A percentile compares a stretch with the other conserved stretches of the same genome.
Evolutionary conservation across 305 asterid species (phyloP).

Genomic region (Salvia sclarea): DNA sequence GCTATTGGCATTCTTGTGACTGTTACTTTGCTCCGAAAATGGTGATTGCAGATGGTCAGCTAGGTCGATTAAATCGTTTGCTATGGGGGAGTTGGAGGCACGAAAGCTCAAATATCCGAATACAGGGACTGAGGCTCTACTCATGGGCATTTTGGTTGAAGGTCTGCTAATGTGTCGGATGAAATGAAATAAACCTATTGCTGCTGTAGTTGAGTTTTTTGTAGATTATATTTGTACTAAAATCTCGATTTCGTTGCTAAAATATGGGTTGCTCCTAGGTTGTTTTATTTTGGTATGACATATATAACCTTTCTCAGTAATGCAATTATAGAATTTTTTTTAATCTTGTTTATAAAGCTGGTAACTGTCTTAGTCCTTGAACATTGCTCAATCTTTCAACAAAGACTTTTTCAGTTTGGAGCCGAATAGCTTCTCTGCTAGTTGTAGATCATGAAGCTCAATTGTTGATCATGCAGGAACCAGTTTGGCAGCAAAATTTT

Average conservation of each 20-base stretch:
- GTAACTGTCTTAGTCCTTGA: not conserved
- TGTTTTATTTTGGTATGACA: not conserved
- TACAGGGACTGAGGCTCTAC: constrained; percentile 84
- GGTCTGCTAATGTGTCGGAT: constrained; percentile 46
- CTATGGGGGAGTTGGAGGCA: constrained; percentile 83
- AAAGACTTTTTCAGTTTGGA: not conserved
- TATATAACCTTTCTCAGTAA: not conserved
- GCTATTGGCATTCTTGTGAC: constrained; percentile 9
- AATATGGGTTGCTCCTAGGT: not conserved
- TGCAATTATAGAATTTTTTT: constrained; percentile 1
- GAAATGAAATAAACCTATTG: not conserved
- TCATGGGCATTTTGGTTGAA: constrained; percentile 88
- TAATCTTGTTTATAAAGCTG: constrained; percentile 1
- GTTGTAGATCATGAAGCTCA: constrained; percentile 7
- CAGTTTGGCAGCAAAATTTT: constrained; percentile 75
- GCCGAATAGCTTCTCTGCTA: not conserved
- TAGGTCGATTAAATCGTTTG: constrained; percentile 77
- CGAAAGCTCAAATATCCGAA: constrained; percentile 79
- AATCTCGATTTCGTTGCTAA: constrained; percentile 15
- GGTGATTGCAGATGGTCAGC: constrained; percentile 75
- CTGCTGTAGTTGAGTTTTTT: not conserved
- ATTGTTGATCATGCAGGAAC: constrained; percentile 61
- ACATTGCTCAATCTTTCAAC: not conserved
- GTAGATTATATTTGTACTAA: constrained; percentile 22
- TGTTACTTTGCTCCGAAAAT: constrained; percentile 26